A percentile compares a stretch with the other conserved stretches of the same genome.
Evolutionary conservation across 78 protist species (phyloP).

Genomic region (Chrysochromulina parva): DNA sequence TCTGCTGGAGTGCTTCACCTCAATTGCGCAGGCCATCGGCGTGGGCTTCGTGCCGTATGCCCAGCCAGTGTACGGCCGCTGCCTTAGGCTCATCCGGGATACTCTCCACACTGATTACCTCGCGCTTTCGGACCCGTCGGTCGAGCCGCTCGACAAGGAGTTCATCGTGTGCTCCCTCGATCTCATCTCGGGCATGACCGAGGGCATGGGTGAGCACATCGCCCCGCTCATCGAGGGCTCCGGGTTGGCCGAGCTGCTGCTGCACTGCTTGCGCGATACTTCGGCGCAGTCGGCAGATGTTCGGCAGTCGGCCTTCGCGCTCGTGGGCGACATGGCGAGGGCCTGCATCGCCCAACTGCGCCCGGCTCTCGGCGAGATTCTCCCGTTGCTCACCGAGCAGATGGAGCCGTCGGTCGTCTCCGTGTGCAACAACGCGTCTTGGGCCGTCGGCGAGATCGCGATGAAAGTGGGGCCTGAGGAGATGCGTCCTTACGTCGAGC

Average conservation of each 20-base stretch:
- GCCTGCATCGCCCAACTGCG: constrained; percentile 41
- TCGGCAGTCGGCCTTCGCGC: constrained; percentile 77
- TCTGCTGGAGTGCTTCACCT: constrained; percentile 78
- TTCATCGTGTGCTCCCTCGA: constrained; percentile 77
- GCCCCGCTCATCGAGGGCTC: constrained; percentile 59
- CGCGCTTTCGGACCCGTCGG: not conserved
- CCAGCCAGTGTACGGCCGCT: constrained; percentile 50
- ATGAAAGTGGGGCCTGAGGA: constrained; percentile 48
- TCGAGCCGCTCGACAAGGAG: constrained; percentile 42
- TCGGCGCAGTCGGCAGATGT: constrained; percentile 45
- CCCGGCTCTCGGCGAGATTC: constrained; percentile 32
- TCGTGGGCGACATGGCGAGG: constrained; percentile 80
- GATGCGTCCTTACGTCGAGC: constrained; percentile 47
- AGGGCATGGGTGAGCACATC: constrained; percentile 66
- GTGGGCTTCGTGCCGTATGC: constrained; percentile 57
- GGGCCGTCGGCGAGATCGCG: constrained; percentile 86
- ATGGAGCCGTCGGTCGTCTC: constrained; percentile 49
- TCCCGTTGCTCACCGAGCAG: constrained; percentile 48
- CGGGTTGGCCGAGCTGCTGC: constrained; percentile 56
- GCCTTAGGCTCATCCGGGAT: constrained; percentile 47
- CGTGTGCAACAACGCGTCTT: constrained; percentile 83
- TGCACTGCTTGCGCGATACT: constrained; percentile 56
- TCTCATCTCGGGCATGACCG: constrained; percentile 74
- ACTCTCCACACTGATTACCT: not conserved
- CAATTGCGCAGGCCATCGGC: constrained; percentile 73